phyloP scores from a whole-genome alignment of 2,329 filamentous ascomycete species.

The Alternaria solani region DNA sequence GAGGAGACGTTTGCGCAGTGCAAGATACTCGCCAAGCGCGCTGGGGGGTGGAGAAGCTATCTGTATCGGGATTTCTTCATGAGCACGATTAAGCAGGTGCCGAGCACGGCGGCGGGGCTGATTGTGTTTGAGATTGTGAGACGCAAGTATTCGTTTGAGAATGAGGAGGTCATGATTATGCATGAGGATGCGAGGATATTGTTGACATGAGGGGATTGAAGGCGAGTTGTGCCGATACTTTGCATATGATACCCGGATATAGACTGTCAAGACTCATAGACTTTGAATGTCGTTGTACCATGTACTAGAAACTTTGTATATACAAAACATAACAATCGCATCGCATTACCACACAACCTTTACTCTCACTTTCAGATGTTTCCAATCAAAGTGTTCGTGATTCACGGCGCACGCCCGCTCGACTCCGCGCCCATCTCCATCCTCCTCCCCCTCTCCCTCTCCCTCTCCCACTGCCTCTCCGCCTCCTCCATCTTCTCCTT shows the following conservation, averaged over 20 bases:
- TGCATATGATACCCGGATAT: slow-evolving; percentile 29
- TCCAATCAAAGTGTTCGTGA: background rate
- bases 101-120: slow-evolving; percentile 77
- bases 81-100: slow-evolving; percentile 76
- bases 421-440: no score
- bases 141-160: slow-evolving; percentile 73
- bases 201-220: slow-evolving; percentile 52
- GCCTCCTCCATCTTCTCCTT: background rate
- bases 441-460: background rate
- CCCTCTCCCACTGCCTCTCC: background rate
- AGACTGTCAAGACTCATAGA: slow-evolving; percentile 4
- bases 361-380: no score
- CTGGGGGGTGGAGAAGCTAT: slow-evolving; percentile 67
- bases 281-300: background rate
- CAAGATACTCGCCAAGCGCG: slow-evolving; percentile 64
- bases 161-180: slow-evolving; percentile 58
- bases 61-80: slow-evolving; percentile 76
- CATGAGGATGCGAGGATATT: slow-evolving; percentile 77
- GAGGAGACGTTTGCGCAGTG: slow-evolving; percentile 71
- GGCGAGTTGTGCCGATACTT: no score
- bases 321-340: background rate
- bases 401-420: background rate
- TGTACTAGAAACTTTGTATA: background rate
- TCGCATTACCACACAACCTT: no score
- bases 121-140: slow-evolving; percentile 82